phyloP scores from a whole-genome alignment of 164 flowering plant species.

The Liquidambar formosana region DNA sequence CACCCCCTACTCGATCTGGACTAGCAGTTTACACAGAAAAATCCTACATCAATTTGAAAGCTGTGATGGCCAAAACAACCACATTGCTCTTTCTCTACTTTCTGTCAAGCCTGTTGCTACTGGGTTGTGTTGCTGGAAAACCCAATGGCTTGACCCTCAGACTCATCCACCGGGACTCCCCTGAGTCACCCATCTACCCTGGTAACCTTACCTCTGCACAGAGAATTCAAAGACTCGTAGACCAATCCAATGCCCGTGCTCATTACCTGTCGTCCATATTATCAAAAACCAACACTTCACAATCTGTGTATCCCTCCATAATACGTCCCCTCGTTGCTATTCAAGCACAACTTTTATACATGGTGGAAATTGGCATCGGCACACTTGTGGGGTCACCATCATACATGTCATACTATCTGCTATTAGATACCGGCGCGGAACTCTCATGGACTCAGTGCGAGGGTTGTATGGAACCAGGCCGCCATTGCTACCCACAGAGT shows the following conservation, averaged over 20 bases:
- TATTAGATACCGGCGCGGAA: neutral
- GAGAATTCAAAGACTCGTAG: neutral
- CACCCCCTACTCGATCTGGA: no score
- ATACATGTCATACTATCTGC: neutral
- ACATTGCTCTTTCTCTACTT: no score
- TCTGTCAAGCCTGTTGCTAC: slow-evolving; percentile 13
- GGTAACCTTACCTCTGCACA: neutral
- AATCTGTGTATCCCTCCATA: no score
- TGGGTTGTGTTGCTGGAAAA: neutral
- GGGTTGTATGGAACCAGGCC: neutral
- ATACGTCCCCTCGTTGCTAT: no score
- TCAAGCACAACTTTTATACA: no score
- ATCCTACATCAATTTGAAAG: no score
- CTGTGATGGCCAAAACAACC: no score
- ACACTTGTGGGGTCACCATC: neutral
- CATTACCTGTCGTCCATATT: neutral
- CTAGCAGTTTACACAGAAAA: no score
- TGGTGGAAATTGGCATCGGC: neutral
- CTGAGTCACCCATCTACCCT: neutral
- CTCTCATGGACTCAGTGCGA: slow-evolving; percentile 3
- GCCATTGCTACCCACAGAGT: neutral
- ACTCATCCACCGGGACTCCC: slow-evolving; percentile 4
- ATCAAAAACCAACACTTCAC: no score
- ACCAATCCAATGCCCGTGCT: neutral
- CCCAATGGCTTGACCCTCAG: neutral